Conservation (phyloP, 2,329 filamentous ascomycete species). For the Dactylellina haptotyla region DNA sequence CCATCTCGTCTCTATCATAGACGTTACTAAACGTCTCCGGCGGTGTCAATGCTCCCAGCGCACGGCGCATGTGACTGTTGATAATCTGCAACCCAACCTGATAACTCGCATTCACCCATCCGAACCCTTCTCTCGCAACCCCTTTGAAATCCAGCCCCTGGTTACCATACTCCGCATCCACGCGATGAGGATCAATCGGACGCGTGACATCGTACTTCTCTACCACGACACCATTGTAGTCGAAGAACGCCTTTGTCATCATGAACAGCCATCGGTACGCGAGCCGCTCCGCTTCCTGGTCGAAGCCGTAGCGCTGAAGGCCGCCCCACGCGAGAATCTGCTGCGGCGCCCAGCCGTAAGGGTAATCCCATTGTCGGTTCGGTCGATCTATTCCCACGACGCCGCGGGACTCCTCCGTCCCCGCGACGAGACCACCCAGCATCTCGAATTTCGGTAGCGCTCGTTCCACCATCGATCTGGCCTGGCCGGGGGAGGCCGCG, state of each 20-base stretch:
- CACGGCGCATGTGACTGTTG: conserved; percentile 86
- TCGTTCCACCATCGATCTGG: conserved; percentile 80
- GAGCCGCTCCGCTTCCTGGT: conserved; percentile 85
- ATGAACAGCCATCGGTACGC: conserved; percentile 98
- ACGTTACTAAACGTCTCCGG: conserved; percentile 84
- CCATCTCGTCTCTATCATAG: conserved; percentile 60
- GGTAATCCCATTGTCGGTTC: conserved; percentile 98
- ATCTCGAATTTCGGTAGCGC: conserved; percentile 89
- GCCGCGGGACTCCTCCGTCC: conserved; percentile 88
- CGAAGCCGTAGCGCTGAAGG: conserved; percentile 88
- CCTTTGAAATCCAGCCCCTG: conserved; percentile 96
- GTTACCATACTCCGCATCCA: conserved; percentile 97
- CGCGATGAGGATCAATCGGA: conserved; percentile 87
- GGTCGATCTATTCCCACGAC: conserved; percentile 80
- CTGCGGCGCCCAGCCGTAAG: conserved; percentile 97
- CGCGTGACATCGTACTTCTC: conserved; percentile 98
- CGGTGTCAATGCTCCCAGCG: conserved; percentile 85
- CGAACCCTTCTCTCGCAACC: conserved; percentile 94
- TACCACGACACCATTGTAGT: conserved; percentile 97
- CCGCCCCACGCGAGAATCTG: conserved; percentile 98
- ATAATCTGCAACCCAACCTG: conserved; percentile 91
- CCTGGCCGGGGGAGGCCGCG: conserved; percentile 83
- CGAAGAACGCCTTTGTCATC: conserved; percentile 97
- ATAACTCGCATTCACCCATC: conserved; percentile 98
- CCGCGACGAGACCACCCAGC: conserved; percentile 85